Evolutionary conservation across 331 rosid genomes (phyloP).

Genomic region (Quercus tomentella): DNA sequence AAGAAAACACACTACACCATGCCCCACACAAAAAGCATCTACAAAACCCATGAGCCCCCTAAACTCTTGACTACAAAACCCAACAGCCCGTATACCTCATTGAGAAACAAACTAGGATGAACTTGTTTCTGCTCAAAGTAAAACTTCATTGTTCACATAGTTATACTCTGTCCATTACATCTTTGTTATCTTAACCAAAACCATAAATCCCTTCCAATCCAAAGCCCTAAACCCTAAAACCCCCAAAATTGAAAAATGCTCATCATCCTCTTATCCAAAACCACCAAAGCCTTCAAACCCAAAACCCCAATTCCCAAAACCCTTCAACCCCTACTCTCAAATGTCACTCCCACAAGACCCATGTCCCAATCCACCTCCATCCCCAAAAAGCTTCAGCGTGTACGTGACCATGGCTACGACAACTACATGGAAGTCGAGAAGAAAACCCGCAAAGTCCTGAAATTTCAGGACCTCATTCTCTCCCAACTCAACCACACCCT

Average conservation of each 20-base stretch:
- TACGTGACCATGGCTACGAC: conserved; percentile 89
- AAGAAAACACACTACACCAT: too few species aligned
- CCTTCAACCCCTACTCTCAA: conserved; percentile 14
- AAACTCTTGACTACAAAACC: too few species aligned
- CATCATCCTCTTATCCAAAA: conserved; percentile 18
- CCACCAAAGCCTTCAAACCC: conserved; percentile 28
- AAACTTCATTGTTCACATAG: too few species aligned
- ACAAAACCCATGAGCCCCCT: too few species aligned
- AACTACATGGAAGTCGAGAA: conserved; percentile 88
- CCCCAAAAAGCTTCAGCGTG: conserved; percentile 56
- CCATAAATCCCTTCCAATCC: too few species aligned
- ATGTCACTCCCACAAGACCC: conserved; percentile 23
- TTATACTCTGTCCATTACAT: too few species aligned
- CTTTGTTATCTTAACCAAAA: too few species aligned
- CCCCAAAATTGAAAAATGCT: conserved; percentile 20
- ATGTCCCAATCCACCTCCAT: conserved; percentile 76
- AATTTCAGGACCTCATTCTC: conserved; percentile 61
- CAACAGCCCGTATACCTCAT: too few species aligned
- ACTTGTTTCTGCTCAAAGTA: too few species aligned
- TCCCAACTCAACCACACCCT: conserved; percentile 51
- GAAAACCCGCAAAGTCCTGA: conserved; percentile 74
- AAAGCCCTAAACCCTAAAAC: conserved; percentile 10
- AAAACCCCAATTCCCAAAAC: conserved; percentile 4
- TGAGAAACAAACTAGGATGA: too few species aligned
- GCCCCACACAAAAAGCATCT: too few species aligned